A percentile compares a stretch with the other conserved stretches of the same genome.
These are phyloP conservation scores for Artomyces pyxidatus DNA, from an alignment of 768 basidiomycete genomes.

Conservation along the genomic window DNA sequence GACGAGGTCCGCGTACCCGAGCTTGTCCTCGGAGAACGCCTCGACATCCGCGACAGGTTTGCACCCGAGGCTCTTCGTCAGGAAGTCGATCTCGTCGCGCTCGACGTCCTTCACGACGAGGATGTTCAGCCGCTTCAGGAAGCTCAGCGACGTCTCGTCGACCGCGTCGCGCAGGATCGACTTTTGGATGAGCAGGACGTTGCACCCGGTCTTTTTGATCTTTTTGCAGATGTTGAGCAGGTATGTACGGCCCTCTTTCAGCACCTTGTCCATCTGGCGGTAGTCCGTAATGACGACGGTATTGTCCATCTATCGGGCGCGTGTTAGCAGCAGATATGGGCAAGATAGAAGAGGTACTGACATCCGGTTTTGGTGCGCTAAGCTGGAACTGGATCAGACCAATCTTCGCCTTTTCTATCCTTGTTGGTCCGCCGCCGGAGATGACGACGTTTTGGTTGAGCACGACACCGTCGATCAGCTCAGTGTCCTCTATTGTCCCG, in stretches of 20 bases:
- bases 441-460: constrained; percentile 91
- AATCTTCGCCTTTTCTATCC: constrained; percentile 98
- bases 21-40: constrained; percentile 94
- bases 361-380: constrained; percentile 95
- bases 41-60: constrained; percentile 98
- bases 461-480: constrained; percentile 94
- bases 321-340: constrained; percentile 9
- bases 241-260: constrained; percentile 98
- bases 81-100: constrained; percentile 96
- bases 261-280: constrained; percentile 99
- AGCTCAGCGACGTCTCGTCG: constrained; percentile 93
- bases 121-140: constrained; percentile 95
- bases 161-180: constrained; percentile 99
- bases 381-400: constrained; percentile 98
- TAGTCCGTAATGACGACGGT: constrained; percentile 99
- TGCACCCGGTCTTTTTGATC: constrained; percentile 99
- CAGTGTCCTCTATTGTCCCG: constrained; percentile 98
- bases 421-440: constrained; percentile 85
- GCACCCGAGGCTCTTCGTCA: constrained; percentile 89
- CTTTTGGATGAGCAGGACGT: constrained; percentile 97
- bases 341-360: constrained; percentile 31
- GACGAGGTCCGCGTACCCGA: constrained; percentile 92
- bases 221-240: constrained; percentile 97
- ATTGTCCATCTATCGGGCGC: constrained; percentile 83
- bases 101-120: constrained; percentile 96